Percentiles rank a stretch among this genome's conserved stretches.
These are phyloP conservation scores for Parathielavia appendiculata DNA, from an alignment of 495 filamentous ascomycete species.

Conservation along the genomic window DNA sequence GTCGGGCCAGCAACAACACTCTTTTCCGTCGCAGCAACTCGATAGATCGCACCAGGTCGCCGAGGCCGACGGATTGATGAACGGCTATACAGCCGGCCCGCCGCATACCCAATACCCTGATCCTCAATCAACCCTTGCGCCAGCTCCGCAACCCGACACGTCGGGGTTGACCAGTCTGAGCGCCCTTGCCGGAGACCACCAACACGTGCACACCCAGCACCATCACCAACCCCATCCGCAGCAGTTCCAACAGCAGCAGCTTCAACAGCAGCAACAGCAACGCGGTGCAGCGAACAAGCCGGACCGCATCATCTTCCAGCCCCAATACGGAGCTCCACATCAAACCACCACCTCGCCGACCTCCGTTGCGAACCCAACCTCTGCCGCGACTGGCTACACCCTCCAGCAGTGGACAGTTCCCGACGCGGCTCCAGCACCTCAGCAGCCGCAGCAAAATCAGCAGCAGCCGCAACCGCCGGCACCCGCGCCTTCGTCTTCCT, in stretches of 20 bases:
- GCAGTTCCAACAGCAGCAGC: constrained; percentile 26
- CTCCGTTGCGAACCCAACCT: constrained; percentile 33
- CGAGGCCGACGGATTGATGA: constrained; percentile 31
- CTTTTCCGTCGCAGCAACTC: constrained; percentile 33
- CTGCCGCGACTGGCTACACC: constrained; percentile 27
- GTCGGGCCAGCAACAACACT: constrained; percentile 22
- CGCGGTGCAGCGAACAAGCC: constrained; percentile 23
- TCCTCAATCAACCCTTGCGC: constrained; percentile 24
- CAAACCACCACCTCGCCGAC: constrained; percentile 32
- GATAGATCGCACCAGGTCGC: constrained; percentile 32
- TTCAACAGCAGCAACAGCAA: constrained; percentile 23
- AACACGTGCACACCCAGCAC: constrained; percentile 23
- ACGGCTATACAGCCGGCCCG: constrained; percentile 28
- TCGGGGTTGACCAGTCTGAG: constrained; percentile 25
- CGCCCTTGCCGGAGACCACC: constrained; percentile 26
- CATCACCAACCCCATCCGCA: constrained; percentile 22
- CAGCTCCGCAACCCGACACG: constrained; percentile 25
- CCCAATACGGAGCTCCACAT: constrained; percentile 32
- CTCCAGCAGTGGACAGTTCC: constrained; percentile 26
- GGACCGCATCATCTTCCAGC: constrained; percentile 30
- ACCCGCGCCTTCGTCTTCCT: constrained; percentile 25
- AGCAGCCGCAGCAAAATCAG: constrained; percentile 24
- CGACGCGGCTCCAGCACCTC: constrained; percentile 23
- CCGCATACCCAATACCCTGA: constrained; percentile 32
- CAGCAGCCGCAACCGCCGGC: constrained; percentile 11